Base-by-base conservation (phyloP, 306 rosid species). In the Citrullus colocynthis region DNA sequence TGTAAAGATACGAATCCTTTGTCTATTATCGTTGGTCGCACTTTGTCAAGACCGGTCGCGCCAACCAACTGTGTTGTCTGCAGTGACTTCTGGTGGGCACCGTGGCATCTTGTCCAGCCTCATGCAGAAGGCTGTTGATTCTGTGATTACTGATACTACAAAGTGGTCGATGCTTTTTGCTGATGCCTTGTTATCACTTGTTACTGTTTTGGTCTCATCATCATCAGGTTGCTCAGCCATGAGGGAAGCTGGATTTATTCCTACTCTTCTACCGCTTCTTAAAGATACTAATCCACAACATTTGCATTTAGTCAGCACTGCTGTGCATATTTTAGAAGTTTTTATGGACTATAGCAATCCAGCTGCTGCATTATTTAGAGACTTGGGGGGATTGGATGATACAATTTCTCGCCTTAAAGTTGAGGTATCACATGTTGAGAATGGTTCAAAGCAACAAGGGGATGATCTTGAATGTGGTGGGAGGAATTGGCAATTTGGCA, bases 341-440 rank as follows among this genome's bases (percentile, higher is more conserved):
- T 93, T 92, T 85, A 92, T 96, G 98, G 99, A 96, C 81, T 96
- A 89, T 82, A 96, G 99, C 79, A 96, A 93, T 87, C 96, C 97
- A 15, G 99, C 99, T 59, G 97, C 93, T 49, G 94, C 96, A 6
- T 82, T 96, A 82, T 96, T 96, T 82, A 91, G 98, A 82, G 99
- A 96, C 79, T 91, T 96, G 91, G 99, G 99, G 56, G 99, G 99
- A 75, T 89, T 96, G 83, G 99, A 96, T 77, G 98, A 91, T 82
- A 87, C 97, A 70, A 91, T 93, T 77, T 86, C 90, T 84, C 97
- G 99, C 59, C 78, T 96, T 80, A 89, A 91, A 87, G 79, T 89
- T 85, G 99, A 96, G 86, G 97, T 93, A 24, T 87, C 96, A 15
- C 81, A 83, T 76, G 91, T 95, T 76, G 99, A 90, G 86, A 89